These are phyloP conservation scores for Phyllosticta citribraziliensis DNA, from an alignment of 2,329 filamentous ascomycete genomes.

Conservation along the genomic window DNA sequence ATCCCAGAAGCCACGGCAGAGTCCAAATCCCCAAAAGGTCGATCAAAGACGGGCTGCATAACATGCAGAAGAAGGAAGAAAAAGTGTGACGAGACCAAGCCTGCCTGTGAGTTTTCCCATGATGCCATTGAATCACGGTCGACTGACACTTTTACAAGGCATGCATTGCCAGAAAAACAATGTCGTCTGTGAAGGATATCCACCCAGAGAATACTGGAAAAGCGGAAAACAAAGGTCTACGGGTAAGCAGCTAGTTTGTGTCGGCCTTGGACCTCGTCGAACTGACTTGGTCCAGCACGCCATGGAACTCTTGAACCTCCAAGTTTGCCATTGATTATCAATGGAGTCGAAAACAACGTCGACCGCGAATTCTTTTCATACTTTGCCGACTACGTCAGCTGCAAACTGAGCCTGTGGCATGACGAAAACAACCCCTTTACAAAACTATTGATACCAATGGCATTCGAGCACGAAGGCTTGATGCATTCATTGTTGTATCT, in stretches of 20 bases:
- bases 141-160: neutral
- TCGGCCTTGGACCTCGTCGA: conserved; percentile 10
- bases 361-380: conserved; percentile 76
- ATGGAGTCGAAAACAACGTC: conserved; percentile 69
- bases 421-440: conserved; percentile 76
- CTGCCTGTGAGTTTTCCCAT: conserved; percentile 26
- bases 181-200: conserved; percentile 83
- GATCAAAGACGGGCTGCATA: conserved; percentile 49
- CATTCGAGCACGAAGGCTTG: conserved; percentile 65
- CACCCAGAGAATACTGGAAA: conserved; percentile 77
- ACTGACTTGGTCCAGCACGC: conserved; percentile 16
- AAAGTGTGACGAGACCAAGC: conserved; percentile 46
- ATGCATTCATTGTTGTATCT: conserved; percentile 88
- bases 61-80: conserved; percentile 52
- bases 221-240: conserved; percentile 69
- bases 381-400: conserved; percentile 70
- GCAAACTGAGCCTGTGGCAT: conserved; percentile 71
- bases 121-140: neutral
- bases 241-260: conserved; percentile 25
- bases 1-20: conserved; percentile 48
- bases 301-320: conserved; percentile 25
- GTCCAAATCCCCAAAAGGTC: conserved; percentile 67
- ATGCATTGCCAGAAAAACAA: conserved; percentile 91
- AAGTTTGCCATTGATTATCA: conserved; percentile 54
- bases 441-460: conserved; percentile 72